Conservation (phyloP, 352 stramenopile genomes). For the Phytophthora europaea region DNA sequence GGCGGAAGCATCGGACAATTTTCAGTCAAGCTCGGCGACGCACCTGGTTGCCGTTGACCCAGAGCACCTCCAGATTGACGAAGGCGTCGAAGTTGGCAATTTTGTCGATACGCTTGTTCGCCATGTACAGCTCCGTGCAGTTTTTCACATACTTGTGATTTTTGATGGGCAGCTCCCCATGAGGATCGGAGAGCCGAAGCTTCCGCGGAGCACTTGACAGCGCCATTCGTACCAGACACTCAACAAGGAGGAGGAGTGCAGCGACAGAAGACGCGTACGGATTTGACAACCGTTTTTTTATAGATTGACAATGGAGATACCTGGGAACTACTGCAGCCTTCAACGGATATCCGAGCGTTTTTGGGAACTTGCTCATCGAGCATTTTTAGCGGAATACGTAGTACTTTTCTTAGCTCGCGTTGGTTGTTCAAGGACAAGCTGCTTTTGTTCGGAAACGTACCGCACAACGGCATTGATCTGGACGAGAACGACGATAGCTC, state of each 20-base stretch:
- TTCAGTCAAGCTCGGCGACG: neutral
- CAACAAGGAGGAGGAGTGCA: neutral
- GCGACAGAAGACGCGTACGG: neutral
- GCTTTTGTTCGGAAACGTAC: constrained; percentile 12
- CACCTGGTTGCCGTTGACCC: constrained; percentile 91
- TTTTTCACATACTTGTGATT: constrained; percentile 94
- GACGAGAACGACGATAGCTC: neutral
- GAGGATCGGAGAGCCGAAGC: constrained; percentile 68
- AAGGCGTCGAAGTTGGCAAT: constrained; percentile 89
- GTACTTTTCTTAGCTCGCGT: constrained; percentile 21
- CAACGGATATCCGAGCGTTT: constrained; percentile 1
- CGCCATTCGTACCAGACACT: constrained; percentile 16
- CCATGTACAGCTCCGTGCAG: constrained; percentile 90
- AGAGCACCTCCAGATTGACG: constrained; percentile 91
- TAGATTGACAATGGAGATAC: neutral
- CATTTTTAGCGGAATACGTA: constrained; percentile 12
- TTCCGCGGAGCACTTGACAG: constrained; percentile 16
- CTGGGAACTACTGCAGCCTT: neutral
- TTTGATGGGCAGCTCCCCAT: constrained; percentile 84
- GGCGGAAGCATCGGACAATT: neutral
- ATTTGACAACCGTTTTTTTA: constrained; percentile 30
- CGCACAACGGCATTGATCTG: constrained; percentile 15
- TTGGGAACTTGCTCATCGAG: neutral
- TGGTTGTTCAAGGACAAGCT: neutral
- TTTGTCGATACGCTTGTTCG: constrained; percentile 79